A percentile compares a stretch with the other conserved stretches of the same genome.
Evolutionary conservation across 1,284 basidiomycete species (phyloP).

Genomic region (Cutaneotrichosporon dermatis): DNA sequence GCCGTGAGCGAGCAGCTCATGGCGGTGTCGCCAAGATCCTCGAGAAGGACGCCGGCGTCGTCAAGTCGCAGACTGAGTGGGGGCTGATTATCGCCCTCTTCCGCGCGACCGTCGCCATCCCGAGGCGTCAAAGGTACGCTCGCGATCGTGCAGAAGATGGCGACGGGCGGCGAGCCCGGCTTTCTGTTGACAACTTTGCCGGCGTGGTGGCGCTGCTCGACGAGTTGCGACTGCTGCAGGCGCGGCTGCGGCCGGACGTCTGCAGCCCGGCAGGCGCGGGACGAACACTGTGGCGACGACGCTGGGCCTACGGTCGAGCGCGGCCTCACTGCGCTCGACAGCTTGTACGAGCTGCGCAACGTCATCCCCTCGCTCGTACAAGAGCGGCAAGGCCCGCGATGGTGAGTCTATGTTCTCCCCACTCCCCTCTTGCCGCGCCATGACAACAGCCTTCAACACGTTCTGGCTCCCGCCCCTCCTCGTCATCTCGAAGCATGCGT

Average conservation of each 20-base stretch:
- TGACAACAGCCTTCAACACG: constrained; percentile 62
- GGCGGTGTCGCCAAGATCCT: constrained; percentile 76
- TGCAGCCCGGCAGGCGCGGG: constrained; percentile 46
- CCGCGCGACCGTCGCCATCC: constrained; percentile 78
- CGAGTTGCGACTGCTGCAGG: constrained; percentile 77
- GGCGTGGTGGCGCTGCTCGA: constrained; percentile 78
- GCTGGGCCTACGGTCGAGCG: constrained; percentile 65
- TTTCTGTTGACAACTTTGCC: constrained; percentile 73
- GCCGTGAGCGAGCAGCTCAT: constrained; percentile 87
- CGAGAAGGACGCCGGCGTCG: constrained; percentile 65
- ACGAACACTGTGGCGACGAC: constrained; percentile 28
- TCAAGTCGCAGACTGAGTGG: constrained; percentile 91
- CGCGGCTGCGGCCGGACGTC: constrained; percentile 56
- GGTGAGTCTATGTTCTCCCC: constrained; percentile 22
- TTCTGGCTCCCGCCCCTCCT: constrained; percentile 74
- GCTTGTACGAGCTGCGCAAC: constrained; percentile 68
- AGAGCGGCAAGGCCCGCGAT: constrained; percentile 38
- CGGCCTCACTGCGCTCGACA: constrained; percentile 75
- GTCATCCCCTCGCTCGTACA: constrained; percentile 60
- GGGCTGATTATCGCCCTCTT: constrained; percentile 86
- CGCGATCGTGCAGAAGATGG: constrained; percentile 63
- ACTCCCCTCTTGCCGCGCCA: no score
- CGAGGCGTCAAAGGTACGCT: constrained; percentile 85
- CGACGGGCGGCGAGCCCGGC: constrained; percentile 51
- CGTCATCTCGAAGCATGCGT: constrained; percentile 74